These are phyloP conservation scores for Luffa aegyptiaca DNA, from an alignment of 306 rosid species.

Conservation along the genomic window DNA sequence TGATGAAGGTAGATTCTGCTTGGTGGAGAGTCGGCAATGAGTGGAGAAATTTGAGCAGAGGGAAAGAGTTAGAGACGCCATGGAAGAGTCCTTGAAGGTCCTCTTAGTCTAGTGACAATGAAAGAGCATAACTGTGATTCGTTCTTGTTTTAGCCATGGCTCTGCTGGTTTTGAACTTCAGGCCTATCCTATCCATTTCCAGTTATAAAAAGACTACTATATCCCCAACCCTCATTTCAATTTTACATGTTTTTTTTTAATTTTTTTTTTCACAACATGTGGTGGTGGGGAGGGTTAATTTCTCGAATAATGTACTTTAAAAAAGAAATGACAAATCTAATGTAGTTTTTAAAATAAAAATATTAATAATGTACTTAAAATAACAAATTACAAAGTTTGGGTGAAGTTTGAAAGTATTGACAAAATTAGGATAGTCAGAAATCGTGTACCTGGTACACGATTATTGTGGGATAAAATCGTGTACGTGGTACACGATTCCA, in stretches of 20 bases:
- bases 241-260: neutral
- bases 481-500: too few species aligned
- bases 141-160: neutral
- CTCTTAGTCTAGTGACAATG: neutral
- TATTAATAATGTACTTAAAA: too few species aligned
- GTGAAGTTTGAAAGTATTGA: too few species aligned
- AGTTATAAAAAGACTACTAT: neutral
- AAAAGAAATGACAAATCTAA: too few species aligned
- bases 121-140: neutral
- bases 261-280: too few species aligned
- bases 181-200: constrained; percentile 13
- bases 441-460: too few species aligned
- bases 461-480: too few species aligned
- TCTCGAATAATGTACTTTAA: too few species aligned
- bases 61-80: constrained; percentile 70
- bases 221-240: neutral
- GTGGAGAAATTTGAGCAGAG: constrained; percentile 46
- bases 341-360: too few species aligned
- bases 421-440: too few species aligned
- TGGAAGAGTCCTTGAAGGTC: constrained; percentile 1
- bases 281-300: too few species aligned
- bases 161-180: neutral
- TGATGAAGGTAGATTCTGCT: constrained; percentile 2
- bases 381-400: too few species aligned
- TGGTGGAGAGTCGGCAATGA: constrained; percentile 42